Evolutionary conservation across 768 basidiomycete species (phyloP).

Genomic region (Mycena vulgaris): DNA sequence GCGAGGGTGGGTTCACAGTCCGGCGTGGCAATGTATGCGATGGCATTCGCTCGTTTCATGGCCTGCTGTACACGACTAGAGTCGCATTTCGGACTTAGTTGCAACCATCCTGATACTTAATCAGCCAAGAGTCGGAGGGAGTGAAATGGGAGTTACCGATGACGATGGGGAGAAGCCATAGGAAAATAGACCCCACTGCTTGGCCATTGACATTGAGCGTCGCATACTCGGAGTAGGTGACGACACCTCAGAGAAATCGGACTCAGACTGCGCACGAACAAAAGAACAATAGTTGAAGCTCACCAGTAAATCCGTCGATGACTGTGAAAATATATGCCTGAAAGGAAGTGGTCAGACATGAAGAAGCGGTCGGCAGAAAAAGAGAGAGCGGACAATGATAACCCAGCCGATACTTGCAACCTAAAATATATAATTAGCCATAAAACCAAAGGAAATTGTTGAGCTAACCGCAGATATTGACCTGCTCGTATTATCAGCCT

Average conservation of each 20-base stretch:
- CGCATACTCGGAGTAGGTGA: conserved; percentile 34
- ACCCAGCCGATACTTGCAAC: too few species aligned
- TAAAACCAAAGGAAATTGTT: too few species aligned
- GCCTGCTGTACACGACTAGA: conserved; percentile 48
- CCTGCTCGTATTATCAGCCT: neutral
- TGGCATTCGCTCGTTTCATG: conserved; percentile 48
- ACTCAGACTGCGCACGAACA: neutral
- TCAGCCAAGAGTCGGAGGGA: conserved; percentile 50
- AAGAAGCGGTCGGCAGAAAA: too few species aligned
- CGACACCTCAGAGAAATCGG: conserved; percentile 6
- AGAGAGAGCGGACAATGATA: too few species aligned
- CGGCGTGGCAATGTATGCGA: conserved; percentile 46
- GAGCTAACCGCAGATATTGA: conserved; percentile 38
- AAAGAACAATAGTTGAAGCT: neutral
- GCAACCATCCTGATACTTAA: conserved; percentile 60
- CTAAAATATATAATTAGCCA: conserved; percentile 36
- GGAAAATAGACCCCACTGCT: conserved; percentile 52
- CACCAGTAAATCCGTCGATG: conserved; percentile 35
- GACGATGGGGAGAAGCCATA: conserved; percentile 35
- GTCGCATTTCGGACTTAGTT: conserved; percentile 60
- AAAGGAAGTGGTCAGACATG: too few species aligned
- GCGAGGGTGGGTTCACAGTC: conserved; percentile 29
- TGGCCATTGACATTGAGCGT: conserved; percentile 54
- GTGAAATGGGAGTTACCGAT: conserved; percentile 42
- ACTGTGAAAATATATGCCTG: conserved; percentile 39